A percentile compares a stretch with the other conserved stretches of the same genome.
These are phyloP conservation scores for Pythium phragmitis DNA, from an alignment of 352 stramenopile species.

Conservation along the genomic window DNA sequence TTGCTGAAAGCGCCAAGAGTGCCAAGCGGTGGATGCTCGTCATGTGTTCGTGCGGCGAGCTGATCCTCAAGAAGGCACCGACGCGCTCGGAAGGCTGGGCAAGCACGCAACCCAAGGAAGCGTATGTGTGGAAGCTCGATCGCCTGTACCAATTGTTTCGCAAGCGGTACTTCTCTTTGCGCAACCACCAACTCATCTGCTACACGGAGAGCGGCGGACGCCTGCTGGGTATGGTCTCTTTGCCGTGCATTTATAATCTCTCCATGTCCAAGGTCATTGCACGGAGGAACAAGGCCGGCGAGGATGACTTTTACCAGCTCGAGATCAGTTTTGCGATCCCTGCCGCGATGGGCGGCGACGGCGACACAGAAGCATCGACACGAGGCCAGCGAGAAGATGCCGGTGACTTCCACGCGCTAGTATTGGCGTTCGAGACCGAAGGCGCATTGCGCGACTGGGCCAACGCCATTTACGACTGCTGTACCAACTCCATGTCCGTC, in stretches of 20 bases:
- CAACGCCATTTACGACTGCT: slow-evolving; percentile 79
- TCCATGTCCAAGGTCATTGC: slow-evolving; percentile 81
- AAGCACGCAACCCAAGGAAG: slow-evolving; percentile 79
- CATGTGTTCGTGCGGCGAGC: slow-evolving; percentile 82
- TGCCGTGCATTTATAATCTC: slow-evolving; percentile 81
- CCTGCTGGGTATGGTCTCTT: slow-evolving; percentile 69
- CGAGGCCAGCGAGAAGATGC: slow-evolving; percentile 51
- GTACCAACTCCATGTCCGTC: slow-evolving; percentile 87
- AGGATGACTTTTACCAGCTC: slow-evolving; percentile 79
- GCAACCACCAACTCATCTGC: slow-evolving; percentile 84
- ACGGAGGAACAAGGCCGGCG: slow-evolving; percentile 24
- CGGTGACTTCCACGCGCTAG: slow-evolving; percentile 74
- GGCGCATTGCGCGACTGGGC: slow-evolving; percentile 73
- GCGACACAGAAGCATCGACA: slow-evolving; percentile 1
- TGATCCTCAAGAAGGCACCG: slow-evolving; percentile 70
- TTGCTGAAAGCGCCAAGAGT: slow-evolving; percentile 62
- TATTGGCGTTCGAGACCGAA: slow-evolving; percentile 80
- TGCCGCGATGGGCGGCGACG: slow-evolving; percentile 46
- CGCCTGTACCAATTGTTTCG: slow-evolving; percentile 84
- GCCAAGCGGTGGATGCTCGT: slow-evolving; percentile 88
- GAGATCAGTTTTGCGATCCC: slow-evolving; percentile 82
- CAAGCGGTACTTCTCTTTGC: slow-evolving; percentile 76
- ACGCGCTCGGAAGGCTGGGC: slow-evolving; percentile 62
- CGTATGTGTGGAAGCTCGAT: slow-evolving; percentile 87
- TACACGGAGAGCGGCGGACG: slow-evolving; percentile 67